Evolutionary conservation across 768 basidiomycete genomes (phyloP), one percentile per base, ranked within the genome.

Genomic region (Pisolithus microcarpus): DNA sequence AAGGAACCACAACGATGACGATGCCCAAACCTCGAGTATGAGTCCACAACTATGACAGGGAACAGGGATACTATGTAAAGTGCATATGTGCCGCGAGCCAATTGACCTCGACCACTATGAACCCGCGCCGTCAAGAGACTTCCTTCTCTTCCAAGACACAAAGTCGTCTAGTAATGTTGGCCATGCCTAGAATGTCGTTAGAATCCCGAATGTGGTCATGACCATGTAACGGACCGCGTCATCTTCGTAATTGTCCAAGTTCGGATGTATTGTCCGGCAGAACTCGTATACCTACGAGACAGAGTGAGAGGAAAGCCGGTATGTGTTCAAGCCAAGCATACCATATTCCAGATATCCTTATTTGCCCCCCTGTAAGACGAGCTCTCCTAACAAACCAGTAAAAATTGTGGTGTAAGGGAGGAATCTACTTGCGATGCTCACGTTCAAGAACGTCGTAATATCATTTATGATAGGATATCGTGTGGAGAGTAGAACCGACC

Each of bases 301-400:
- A 9, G 38, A 23, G 47, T 54, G 7, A 53, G 43, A 43, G 43
- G 11, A 13, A 26, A 26, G 43, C 43, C 18, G 38, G 16, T 3
- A 19, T 11, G 21, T 40, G 10, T 23, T 28, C 10, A 16, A 36
- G 50, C 23, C 23, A 31, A 30, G 69, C 75, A 13, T 53, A 86
- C 88, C 89, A 91, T 91, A 51, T 67, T 78, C 90, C 90, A 93
- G 8, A 91, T 68, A 67, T 93, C 90, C 61, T 87, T 87, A 65
- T 89, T 91, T 13, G 82, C 80, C 0, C 83, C 85, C 61, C 84
- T 90, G 68, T 87, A 89, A 4, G 70, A 75, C 7, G 75, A 78
- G 53, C 66, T 72, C 46, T 79, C 69, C 69, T 74, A 50, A 48
- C 50, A 38, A 38, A 23, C 28, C 19, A 19, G 11, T 36, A 10